A percentile compares a stretch with the other conserved stretches of the same genome.
phyloP scores from a whole-genome alignment of 192 early-diverging fungal species.

The Podila clonocystis region DNA sequence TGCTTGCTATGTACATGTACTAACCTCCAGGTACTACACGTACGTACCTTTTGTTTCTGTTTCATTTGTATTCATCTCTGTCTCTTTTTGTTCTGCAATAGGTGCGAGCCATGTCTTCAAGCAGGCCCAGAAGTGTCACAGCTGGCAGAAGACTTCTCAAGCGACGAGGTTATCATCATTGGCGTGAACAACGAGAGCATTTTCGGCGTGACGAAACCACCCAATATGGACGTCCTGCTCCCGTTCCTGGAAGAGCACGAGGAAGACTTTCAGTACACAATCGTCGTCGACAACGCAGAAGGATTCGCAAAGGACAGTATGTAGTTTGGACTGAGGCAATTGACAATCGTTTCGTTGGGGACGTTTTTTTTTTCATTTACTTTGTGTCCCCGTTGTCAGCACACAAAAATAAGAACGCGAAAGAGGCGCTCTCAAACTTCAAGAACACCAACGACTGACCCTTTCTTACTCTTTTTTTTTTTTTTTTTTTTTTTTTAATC shows the following conservation, averaged over 20 bases:
- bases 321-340: too few species aligned
- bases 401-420: too few species aligned
- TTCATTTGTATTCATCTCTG: neutral
- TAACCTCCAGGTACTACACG: neutral
- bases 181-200: slow-evolving; percentile 51
- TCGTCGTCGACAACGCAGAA: slow-evolving; percentile 37
- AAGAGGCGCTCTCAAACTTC: too few species aligned
- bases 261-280: slow-evolving; percentile 36
- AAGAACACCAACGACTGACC: too few species aligned
- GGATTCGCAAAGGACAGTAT: slow-evolving; percentile 49
- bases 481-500: too few species aligned
- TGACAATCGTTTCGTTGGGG: too few species aligned
- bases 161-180: slow-evolving; percentile 26
- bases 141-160: slow-evolving; percentile 42
- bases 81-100: slow-evolving; percentile 5
- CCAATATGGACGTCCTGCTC: slow-evolving; percentile 26
- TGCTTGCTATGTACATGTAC: too few species aligned
- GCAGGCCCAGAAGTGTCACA: slow-evolving; percentile 43
- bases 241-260: slow-evolving; percentile 32
- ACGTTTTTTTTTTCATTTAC: neutral
- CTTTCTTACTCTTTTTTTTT: too few species aligned
- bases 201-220: slow-evolving; percentile 31
- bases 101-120: slow-evolving; percentile 44
- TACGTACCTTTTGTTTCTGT: neutral
- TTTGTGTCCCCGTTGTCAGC: neutral